Evolutionary conservation across 1,139 yeast genomes (phyloP).

Genomic region (Zygosaccharomyces sapae): DNA sequence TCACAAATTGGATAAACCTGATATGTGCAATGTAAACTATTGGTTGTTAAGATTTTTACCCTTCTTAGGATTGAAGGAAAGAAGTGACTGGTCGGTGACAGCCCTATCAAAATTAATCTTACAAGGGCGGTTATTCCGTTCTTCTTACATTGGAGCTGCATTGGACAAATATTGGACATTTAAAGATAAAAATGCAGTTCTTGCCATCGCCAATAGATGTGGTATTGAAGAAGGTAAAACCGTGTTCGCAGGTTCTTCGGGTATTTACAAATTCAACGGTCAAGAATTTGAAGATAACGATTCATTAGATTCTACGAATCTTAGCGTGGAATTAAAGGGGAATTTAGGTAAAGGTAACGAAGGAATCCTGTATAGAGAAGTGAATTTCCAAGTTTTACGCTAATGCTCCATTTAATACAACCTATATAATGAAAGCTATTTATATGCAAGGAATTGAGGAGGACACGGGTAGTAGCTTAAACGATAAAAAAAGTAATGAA

Average conservation of each 20-base stretch:
- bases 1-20: constrained; percentile 36
- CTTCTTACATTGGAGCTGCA: constrained; percentile 44
- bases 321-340: constrained; percentile 52
- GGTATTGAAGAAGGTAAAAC: constrained; percentile 62
- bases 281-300: constrained; percentile 31
- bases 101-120: constrained; percentile 7
- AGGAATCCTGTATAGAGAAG: constrained; percentile 57
- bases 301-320: constrained; percentile 39
- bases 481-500: too few relatives aligned
- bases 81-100: constrained; percentile 22
- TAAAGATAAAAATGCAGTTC: constrained; percentile 23
- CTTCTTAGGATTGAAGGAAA: constrained; percentile 39
- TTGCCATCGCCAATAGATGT: constrained; percentile 48
- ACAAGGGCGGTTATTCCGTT: constrained; percentile 10
- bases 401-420: neutral
- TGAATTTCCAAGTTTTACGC: constrained; percentile 26
- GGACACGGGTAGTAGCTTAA: too few relatives aligned
- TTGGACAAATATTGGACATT: constrained; percentile 26
- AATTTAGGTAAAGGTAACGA: constrained; percentile 58
- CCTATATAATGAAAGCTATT: neutral
- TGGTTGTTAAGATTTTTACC: constrained; percentile 77
- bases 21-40: constrained; percentile 45
- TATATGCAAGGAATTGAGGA: neutral
- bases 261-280: constrained; percentile 53
- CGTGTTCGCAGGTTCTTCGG: constrained; percentile 70